phyloP scores from a whole-genome alignment of 1,284 basidiomycete genomes.

The Cystobasidium slooffiae region DNA sequence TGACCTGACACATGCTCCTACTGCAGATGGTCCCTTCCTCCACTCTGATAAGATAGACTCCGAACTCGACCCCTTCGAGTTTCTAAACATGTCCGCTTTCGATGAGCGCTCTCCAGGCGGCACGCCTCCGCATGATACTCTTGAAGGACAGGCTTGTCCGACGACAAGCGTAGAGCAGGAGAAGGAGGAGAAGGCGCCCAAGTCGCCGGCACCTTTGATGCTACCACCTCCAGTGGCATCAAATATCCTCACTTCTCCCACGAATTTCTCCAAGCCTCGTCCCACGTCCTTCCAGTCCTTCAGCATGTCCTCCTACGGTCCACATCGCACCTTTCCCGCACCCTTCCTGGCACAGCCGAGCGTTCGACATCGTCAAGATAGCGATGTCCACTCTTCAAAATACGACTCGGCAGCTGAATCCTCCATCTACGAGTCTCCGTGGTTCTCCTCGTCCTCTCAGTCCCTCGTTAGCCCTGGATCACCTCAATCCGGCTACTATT shows the following conservation, averaged over 20 bases:
- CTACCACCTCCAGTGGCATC: constrained; percentile 6
- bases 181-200: background rate
- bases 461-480: constrained; percentile 25
- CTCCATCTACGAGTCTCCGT: constrained; percentile 25
- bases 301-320: background rate
- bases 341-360: background rate
- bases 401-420: constrained; percentile 28
- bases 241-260: background rate
- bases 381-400: constrained; percentile 14
- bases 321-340: constrained; percentile 2
- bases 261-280: constrained; percentile 3
- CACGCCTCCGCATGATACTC: background rate
- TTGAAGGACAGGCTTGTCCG: background rate
- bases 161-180: background rate
- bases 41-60: background rate
- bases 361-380: constrained; percentile 21
- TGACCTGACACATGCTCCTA: background rate
- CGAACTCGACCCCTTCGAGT: constrained; percentile 5
- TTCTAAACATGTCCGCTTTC: constrained; percentile 29
- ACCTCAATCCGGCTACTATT: constrained; percentile 27
- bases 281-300: constrained; percentile 10
- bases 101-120: background rate
- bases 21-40: background rate
- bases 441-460: constrained; percentile 31
- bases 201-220: background rate